Base-by-base conservation (phyloP, 257 asterid species). In the Lantana camara region DNA sequence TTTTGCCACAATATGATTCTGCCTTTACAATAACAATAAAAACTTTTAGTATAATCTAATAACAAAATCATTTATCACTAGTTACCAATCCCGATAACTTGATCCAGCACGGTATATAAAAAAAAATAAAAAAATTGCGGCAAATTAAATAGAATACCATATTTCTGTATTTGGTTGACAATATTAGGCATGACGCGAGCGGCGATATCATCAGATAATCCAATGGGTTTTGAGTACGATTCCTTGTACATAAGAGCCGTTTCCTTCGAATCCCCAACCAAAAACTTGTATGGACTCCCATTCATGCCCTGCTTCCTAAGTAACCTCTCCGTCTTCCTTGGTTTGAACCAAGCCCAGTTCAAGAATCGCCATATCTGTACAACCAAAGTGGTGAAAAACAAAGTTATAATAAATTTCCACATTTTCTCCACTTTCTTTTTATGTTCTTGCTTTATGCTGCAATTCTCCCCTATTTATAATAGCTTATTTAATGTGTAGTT, bases 161-260 rank as follows among this genome's bases (percentile, higher is more conserved):
- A 57, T 67, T 22, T 57, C 9, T 67, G 21, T 0, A 67, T 7
- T 29, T 55, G 14, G 17, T 60, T 16, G n/a, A 20, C 21, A 29
- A 69, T 54, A 30, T 49, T 38, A 0, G 74, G 74, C 68, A 69
- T 41, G 69, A 69, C 13, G 32, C 64, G 74, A n/a, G 69, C 64
- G 0, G 44, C 10, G 3, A 32, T 27, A 8, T 55, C 57, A 48
- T 66, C 64, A 48, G 30, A 7, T 1, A 66, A n/a, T 6, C 64
- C 48, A 1, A 66, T 35, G 3, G 64, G 64, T 30, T 66, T 66
- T 16, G 64, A 44, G 57, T 54, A 56, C 14, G 69, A 38, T 29
- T 52, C 16, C 22, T 69, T 8, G 55, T 52, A 46, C 67, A 69
- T 61, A 2, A 2, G 23, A 6, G n/a, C 37, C 8, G 52, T 15